phyloP scores from a whole-genome alignment of 192 early-diverging fungal species.

The Coemansia sp. region DNA sequence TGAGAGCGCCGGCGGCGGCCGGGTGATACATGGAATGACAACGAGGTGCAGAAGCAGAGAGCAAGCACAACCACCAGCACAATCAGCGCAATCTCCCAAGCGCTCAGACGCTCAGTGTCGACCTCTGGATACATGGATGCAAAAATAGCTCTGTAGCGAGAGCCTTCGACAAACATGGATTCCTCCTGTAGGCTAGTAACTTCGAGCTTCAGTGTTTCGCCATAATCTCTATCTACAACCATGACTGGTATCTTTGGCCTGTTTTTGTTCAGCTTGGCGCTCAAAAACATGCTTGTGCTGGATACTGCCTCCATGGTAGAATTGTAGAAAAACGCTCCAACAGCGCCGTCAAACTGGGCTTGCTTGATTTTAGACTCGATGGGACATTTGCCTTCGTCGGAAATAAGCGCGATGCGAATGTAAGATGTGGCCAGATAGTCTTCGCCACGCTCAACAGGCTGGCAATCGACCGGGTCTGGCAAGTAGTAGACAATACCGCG shows the following conservation, averaged over 20 bases:
- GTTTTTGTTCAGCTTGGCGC: constrained; percentile 14
- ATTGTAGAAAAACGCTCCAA: constrained; percentile 52
- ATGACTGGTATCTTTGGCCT: constrained; percentile 33
- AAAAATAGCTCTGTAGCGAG: constrained; percentile 46
- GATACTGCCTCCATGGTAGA: constrained; percentile 13
- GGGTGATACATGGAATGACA: constrained; percentile 43
- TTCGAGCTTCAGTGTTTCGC: constrained; percentile 42
- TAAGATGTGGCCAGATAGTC: constrained; percentile 31
- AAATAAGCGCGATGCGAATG: constrained; percentile 45
- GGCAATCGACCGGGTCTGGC: constrained; percentile 28
- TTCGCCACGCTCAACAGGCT: constrained; percentile 33
- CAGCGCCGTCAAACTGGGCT: constrained; percentile 51
- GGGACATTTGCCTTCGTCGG: constrained; percentile 38
- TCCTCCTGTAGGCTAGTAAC: constrained; percentile 29
- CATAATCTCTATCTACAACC: constrained; percentile 43
- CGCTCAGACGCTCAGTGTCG: constrained; percentile 36
- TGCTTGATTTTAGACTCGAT: constrained; percentile 37
- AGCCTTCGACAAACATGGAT: constrained; percentile 8
- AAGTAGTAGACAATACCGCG: constrained; percentile 46
- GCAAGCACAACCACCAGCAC: constrained; percentile 45
- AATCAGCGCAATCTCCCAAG: constrained; percentile 53
- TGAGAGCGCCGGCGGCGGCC: constrained; percentile 12
- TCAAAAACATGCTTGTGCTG: constrained; percentile 21
- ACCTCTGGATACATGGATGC: constrained; percentile 41
- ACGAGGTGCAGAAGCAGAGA: constrained; percentile 44